Evolutionary conservation across 1,284 basidiomycete genomes (phyloP).

Genomic region (Apiotrichum sp.): DNA sequence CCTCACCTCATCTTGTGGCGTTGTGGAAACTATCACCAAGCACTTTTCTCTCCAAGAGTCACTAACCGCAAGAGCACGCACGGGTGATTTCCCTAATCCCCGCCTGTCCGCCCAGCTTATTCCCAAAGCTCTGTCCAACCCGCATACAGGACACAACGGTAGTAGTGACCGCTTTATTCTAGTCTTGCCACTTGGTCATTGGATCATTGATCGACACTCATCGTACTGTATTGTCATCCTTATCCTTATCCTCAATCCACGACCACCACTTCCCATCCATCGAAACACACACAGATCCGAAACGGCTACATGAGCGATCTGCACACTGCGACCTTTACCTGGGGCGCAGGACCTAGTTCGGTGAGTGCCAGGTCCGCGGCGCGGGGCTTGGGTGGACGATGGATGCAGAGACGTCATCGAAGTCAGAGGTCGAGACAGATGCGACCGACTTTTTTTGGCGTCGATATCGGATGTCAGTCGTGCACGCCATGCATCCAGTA

Average conservation of each 20-base stretch:
- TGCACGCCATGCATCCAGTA: too few relatives aligned
- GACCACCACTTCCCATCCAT: conserved; percentile 6
- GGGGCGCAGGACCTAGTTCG: conserved; percentile 39
- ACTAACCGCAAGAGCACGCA: not conserved
- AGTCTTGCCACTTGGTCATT: too few relatives aligned
- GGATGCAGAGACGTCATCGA: not conserved
- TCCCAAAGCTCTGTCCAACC: too few relatives aligned
- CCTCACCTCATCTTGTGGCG: too few relatives aligned
- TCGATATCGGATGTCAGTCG: too few relatives aligned
- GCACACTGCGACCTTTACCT: conserved; percentile 38
- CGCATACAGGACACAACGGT: too few relatives aligned
- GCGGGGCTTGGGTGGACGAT: too few relatives aligned
- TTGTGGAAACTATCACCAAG: not conserved
- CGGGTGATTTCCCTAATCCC: not conserved
- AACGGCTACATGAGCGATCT: conserved; percentile 15
- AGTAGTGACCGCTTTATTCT: too few relatives aligned
- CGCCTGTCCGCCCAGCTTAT: too few relatives aligned
- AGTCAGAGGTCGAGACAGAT: not conserved
- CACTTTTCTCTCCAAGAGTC: not conserved
- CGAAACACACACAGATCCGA: not conserved
- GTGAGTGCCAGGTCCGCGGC: conserved; percentile 22
- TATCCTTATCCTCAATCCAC: too few relatives aligned
- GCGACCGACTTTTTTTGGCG: not conserved
- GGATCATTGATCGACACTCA: too few relatives aligned
- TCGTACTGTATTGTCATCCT: too few relatives aligned